A percentile compares a stretch with the other conserved stretches of the same genome.
Evolutionary conservation across 2,329 filamentous ascomycete species (phyloP).

Genomic region (Aspergillus proliferans): DNA sequence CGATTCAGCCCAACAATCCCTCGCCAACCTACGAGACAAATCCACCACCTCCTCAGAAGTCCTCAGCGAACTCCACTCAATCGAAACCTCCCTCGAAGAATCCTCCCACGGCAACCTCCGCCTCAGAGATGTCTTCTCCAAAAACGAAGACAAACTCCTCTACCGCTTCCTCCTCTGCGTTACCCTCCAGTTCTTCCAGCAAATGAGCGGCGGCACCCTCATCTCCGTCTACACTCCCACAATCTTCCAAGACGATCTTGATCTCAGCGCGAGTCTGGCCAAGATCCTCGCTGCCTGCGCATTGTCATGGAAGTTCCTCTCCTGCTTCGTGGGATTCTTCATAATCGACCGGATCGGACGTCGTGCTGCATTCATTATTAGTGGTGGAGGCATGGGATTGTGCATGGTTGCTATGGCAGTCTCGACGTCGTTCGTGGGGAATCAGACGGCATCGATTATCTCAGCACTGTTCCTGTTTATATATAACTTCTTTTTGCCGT

Average conservation of each 20-base stretch:
- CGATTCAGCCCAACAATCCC: constrained; percentile 17
- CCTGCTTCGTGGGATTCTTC: not conserved
- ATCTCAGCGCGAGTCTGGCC: not conserved
- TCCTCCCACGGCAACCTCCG: constrained; percentile 40
- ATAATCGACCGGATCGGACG: not conserved
- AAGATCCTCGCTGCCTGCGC: not conserved
- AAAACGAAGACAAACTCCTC: constrained; percentile 44
- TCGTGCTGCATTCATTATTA: not conserved
- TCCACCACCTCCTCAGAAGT: constrained; percentile 31
- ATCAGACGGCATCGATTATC: not conserved
- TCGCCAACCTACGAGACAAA: constrained; percentile 11
- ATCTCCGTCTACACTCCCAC: constrained; percentile 36
- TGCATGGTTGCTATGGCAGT: not conserved
- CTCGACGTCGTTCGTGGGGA: not conserved
- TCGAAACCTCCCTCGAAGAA: constrained; percentile 40
- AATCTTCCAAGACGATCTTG: not conserved
- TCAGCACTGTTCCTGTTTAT: not conserved
- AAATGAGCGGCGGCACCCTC: constrained; percentile 28
- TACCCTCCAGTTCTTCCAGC: constrained; percentile 44
- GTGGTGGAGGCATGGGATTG: not conserved
- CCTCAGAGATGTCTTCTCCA: constrained; percentile 47
- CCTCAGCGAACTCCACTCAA: constrained; percentile 41
- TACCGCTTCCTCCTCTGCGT: constrained; percentile 45
- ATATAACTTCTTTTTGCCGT: not conserved
- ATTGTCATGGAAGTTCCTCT: not conserved